A percentile compares a stretch with the other conserved stretches of the same genome.
phyloP scores from a whole-genome alignment of 2,329 filamentous ascomycete species.

The Ophiostoma ips region DNA sequence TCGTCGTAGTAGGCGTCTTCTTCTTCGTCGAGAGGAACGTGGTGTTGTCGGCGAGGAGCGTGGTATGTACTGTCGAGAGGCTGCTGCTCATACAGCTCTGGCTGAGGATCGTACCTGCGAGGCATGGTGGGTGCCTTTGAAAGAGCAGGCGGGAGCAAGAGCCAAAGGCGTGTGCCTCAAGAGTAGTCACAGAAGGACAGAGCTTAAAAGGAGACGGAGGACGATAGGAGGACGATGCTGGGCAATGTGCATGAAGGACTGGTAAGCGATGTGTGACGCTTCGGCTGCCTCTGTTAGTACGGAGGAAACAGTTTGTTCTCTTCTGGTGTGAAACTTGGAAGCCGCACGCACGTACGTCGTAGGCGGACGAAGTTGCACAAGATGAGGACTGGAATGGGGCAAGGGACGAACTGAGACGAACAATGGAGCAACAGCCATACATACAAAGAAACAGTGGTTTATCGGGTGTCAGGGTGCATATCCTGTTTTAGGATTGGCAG shows the following conservation, averaged over 20 bases:
- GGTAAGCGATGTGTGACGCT: background rate
- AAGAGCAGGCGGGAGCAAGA: background rate
- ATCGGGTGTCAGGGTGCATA: too few relatives aligned
- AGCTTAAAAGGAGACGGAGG: background rate
- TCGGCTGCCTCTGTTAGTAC: background rate
- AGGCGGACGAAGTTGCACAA: background rate
- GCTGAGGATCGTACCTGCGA: slow-evolving; percentile 14
- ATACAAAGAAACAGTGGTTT: background rate
- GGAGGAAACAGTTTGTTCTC: too few relatives aligned
- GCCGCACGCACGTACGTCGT: background rate
- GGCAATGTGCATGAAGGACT: background rate
- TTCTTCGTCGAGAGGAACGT: slow-evolving; percentile 6
- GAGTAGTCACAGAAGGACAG: background rate
- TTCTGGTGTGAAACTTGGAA: too few relatives aligned
- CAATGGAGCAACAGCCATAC: background rate
- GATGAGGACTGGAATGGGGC: background rate
- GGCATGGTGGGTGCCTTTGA: slow-evolving; percentile 8
- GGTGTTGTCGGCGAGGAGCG: slow-evolving; percentile 6
- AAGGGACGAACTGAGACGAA: too few relatives aligned
- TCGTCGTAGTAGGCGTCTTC: slow-evolving; percentile 11
- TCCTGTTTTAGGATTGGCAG: background rate
- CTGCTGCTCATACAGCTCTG: slow-evolving; percentile 13
- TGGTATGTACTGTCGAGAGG: slow-evolving; percentile 12
- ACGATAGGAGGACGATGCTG: background rate
- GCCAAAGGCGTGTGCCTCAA: background rate